A percentile compares a stretch with the other conserved stretches of the same genome.
Conservation (phyloP, 2,329 filamentous ascomycete genomes). For the Fusarium sororula region DNA sequence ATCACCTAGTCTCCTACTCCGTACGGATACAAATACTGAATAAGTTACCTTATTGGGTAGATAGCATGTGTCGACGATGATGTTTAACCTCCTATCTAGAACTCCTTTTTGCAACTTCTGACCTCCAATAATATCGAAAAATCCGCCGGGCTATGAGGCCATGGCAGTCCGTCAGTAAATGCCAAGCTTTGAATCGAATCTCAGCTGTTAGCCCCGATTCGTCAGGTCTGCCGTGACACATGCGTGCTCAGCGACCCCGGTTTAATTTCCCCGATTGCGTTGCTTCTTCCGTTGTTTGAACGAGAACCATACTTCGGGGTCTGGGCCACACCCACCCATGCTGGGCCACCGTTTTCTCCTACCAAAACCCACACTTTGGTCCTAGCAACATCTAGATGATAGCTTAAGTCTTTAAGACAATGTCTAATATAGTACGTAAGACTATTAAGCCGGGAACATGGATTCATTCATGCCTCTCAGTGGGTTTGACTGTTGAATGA, state of each 20-base stretch:
- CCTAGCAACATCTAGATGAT: conserved; percentile 8
- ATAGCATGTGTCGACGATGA: background rate
- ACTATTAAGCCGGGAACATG: conserved; percentile 25
- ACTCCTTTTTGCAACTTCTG: background rate
- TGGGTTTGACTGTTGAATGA: conserved; percentile 13
- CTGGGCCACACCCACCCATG: background rate
- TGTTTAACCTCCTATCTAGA: background rate
- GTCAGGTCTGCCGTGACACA: conserved; percentile 13
- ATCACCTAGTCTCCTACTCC: background rate
- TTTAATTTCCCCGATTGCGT: conserved; percentile 35
- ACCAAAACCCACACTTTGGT: conserved; percentile 1
- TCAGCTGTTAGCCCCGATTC: conserved; percentile 30
- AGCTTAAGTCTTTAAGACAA: background rate
- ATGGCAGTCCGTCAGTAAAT: background rate
- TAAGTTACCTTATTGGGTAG: background rate
- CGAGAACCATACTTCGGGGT: conserved; percentile 4
- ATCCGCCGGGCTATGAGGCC: background rate
- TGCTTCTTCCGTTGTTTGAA: conserved; percentile 23
- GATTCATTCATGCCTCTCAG: background rate
- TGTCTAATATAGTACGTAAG: background rate
- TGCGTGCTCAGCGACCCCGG: conserved; percentile 9
- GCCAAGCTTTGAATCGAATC: conserved; percentile 26
- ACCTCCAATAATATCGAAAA: background rate
- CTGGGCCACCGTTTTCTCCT: conserved; percentile 28
- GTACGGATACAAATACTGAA: background rate